Base-by-base conservation (phyloP, 257 asterid species). In the Nicotiana knightiana region DNA sequence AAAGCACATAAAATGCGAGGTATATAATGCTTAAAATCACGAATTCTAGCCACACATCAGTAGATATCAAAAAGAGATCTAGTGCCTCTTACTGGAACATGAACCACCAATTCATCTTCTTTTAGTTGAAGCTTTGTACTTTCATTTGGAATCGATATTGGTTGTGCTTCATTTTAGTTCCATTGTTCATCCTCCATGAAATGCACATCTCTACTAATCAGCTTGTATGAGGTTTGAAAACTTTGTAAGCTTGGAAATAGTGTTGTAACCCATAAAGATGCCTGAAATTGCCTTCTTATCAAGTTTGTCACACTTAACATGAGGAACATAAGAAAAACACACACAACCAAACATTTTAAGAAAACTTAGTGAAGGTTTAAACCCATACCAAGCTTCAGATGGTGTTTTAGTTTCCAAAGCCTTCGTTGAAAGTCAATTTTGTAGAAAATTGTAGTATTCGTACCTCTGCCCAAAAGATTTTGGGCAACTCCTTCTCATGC, bases 241-340 rank as follows among this genome's bases (percentile, higher is more conserved):
- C 30, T 39, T 9, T 73, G 30, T 73, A 43, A 9, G 5, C 66
- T 26, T 76, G 1, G 63, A 54, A 24, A 54, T 24, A 9, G 65
- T 10, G 6, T 28, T 76, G 4, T 53, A 76, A 5, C 81, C 81
- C 39, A 76, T n/a, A 24, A 53, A 76, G 43, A 30, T 48, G 4
- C 48, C 66, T 54, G 11, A 16, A 30, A 76, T 53, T 10, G 16
- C 24, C 65, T 76, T 76, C 21, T 76, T 76, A 43, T 76, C 81
- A n/a, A 76, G 48, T 26, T 76, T 76, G 24, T 76, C 33, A 4
- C 21, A 30, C 21, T 76, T 76, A 13, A 76, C 81, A 46, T 54
- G 66, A 24, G 81, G 81, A 48, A 76, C 65, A 76, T 76, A 43
- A 51, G 5, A 51, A 76, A 76, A 54, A 10, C 66, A 76, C 21